These are phyloP conservation scores for Volvox reticuliferus DNA, from an alignment of 139 green algal species.

Conservation along the genomic window DNA sequence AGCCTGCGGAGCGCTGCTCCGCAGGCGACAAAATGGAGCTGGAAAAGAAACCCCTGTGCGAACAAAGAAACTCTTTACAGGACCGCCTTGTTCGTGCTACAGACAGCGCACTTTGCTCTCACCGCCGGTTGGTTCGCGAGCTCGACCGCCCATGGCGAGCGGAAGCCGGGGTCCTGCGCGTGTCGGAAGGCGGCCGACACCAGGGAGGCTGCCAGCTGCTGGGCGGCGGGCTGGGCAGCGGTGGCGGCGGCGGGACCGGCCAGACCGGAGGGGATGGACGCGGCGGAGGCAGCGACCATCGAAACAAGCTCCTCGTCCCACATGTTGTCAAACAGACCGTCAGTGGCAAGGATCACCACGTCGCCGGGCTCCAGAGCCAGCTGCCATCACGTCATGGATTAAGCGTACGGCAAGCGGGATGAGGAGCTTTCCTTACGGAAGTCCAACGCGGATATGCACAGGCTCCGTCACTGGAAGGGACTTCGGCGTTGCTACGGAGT, in stretches of 20 bases:
- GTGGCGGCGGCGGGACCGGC: neutral
- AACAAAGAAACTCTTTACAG: too few relatives aligned
- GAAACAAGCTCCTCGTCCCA: constrained; percentile 86
- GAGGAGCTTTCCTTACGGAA: neutral
- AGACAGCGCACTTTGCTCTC: neutral
- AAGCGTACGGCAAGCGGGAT: neutral
- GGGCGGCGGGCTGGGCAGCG: neutral
- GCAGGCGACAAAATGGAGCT: too few relatives aligned
- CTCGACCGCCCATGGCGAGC: constrained; percentile 83
- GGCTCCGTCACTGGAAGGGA: too few relatives aligned
- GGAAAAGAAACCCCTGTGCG: too few relatives aligned
- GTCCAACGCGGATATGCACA: too few relatives aligned
- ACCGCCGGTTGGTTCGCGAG: constrained; percentile 44
- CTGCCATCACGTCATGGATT: constrained; percentile 6
- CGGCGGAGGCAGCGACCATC: constrained; percentile 53
- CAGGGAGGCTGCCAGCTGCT: constrained; percentile 34
- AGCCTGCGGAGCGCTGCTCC: too few relatives aligned
- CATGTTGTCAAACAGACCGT: constrained; percentile 98
- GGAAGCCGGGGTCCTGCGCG: constrained; percentile 49
- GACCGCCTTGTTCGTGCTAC: too few relatives aligned
- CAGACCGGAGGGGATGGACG: neutral
- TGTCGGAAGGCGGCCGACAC: constrained; percentile 16
- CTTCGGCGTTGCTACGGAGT: too few relatives aligned
- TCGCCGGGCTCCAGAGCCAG: constrained; percentile 77
- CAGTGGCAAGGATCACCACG: constrained; percentile 86